Base-by-base conservation (phyloP, 2,329 filamentous ascomycete species). In the Lecanosticta acicola region DNA sequence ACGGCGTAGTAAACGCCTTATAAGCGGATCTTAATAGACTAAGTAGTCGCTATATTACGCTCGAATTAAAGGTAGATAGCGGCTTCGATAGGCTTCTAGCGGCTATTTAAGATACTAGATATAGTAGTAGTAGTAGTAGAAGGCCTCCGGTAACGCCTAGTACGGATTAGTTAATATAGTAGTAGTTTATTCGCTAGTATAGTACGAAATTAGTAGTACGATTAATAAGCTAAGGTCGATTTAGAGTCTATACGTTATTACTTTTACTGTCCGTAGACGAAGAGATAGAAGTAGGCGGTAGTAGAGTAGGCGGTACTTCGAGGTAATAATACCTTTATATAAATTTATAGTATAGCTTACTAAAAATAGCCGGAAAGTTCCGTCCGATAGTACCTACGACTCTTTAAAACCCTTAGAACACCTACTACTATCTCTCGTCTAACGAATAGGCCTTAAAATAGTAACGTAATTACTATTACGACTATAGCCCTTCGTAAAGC, bases 341-440 rank as follows among this genome's bases (percentile, higher is more conserved):
- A 40, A 40, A 40, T 26, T 40, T 14, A 18, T 29, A 18, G 38
- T 40, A 40, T 39, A 39, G 37, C 33, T 19, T 21, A 39, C 37
- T 21, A 39, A 39, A 39, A 35, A 8, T n/a, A n/a, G 13, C 33
- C 16, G 5, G 7, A 5, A 8, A 14, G 33, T 14, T 7, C n/a
- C 5, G n/a, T 8, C 7, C 16, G 13, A n/a, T 8, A n/a, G 33
- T 35, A 35, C 33, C 33, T 17, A 5, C 33, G 7, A 7, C 33
- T 35, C 33, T 17, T 14, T 35, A n/a, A 7, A 35, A 14, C 33
- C 5, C 14, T n/a, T 8, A 35, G 14, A 17, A 14, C 16, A 8
- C 11, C 7, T n/a, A 7, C 7, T 5, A 7, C 33, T n/a, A n/a
- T 14, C 16, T n/a, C 7, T 29, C n/a, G 7, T 5, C 33, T 8